Percentiles rank a stretch among this genome's conserved stretches.
Conservation (phyloP, 2,329 filamentous ascomycete genomes). For the Aspergillus calidoustus region DNA sequence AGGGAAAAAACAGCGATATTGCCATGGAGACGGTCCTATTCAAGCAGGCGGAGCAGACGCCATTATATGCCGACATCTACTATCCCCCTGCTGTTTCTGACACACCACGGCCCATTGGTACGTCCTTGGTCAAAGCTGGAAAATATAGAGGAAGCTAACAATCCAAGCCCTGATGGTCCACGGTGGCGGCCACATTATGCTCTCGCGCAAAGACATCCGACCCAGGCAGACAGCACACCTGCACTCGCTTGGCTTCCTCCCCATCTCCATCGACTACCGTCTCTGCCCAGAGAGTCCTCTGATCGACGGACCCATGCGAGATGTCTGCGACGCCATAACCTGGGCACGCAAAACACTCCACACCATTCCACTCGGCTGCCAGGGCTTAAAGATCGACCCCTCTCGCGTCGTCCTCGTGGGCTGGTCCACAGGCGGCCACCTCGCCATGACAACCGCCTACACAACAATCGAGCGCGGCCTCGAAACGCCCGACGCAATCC, state of each 20-base stretch:
- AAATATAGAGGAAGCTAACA: not conserved
- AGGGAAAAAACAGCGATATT: not conserved
- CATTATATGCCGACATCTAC: not conserved
- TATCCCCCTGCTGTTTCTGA: not conserved
- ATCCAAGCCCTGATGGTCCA: slow-evolving; percentile 25
- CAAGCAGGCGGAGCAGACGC: not conserved
- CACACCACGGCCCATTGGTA: not conserved
- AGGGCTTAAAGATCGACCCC: slow-evolving; percentile 18
- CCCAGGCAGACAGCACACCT: slow-evolving; percentile 43
- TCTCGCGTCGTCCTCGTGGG: slow-evolving; percentile 48
- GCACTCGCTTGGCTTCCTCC: slow-evolving; percentile 48
- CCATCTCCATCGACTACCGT: slow-evolving; percentile 56
- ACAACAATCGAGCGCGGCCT: slow-evolving; percentile 38
- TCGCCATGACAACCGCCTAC: slow-evolving; percentile 52
- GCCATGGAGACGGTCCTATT: not conserved
- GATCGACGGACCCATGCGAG: slow-evolving; percentile 41
- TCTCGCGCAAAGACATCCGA: slow-evolving; percentile 16
- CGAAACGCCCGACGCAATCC: slow-evolving; percentile 46
- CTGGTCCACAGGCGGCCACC: slow-evolving; percentile 54
- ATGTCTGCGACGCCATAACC: slow-evolving; percentile 13
- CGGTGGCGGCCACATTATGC: slow-evolving; percentile 19
- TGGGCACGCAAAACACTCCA: slow-evolving; percentile 46
- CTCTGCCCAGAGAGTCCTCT: slow-evolving; percentile 55
- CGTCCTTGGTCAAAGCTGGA: not conserved
- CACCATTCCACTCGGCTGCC: slow-evolving; percentile 12